phyloP scores from a whole-genome alignment of 352 stramenopile species.

The Pythium grandisporangium region DNA sequence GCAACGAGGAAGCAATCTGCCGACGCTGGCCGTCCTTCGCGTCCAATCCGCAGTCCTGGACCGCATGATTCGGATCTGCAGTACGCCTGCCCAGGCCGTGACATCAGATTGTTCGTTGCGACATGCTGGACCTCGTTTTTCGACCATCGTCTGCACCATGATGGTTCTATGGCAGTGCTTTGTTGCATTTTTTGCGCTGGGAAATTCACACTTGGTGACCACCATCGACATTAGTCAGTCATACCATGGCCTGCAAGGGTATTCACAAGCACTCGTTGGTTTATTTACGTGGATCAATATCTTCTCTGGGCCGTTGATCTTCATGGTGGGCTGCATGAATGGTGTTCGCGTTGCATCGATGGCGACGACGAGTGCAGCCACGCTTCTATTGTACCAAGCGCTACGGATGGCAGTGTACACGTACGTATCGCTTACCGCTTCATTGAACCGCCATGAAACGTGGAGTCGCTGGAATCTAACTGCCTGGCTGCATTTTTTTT shows the following conservation, averaged over 20 bases:
- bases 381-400: constrained; percentile 34
- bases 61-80: not conserved
- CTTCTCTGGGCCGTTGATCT: constrained; percentile 65
- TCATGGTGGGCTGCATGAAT: constrained; percentile 23
- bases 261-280: constrained; percentile 79
- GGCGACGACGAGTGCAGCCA: too few species aligned
- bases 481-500: constrained; percentile 1
- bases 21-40: constrained; percentile 43
- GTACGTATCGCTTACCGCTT: constrained; percentile 4
- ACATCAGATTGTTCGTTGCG: not conserved
- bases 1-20: constrained; percentile 50
- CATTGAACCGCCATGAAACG: too few species aligned
- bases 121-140: too few species aligned
- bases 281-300: constrained; percentile 65
- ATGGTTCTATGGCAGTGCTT: constrained; percentile 28
- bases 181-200: constrained; percentile 73
- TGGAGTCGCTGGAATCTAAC: not conserved
- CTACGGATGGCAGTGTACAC: constrained; percentile 58
- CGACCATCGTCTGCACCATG: constrained; percentile 1
- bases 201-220: constrained; percentile 85
- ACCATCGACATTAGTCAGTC: constrained; percentile 87
- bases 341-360: not conserved
- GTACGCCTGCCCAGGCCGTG: not conserved
- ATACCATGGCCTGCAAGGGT: constrained; percentile 68
- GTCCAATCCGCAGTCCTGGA: constrained; percentile 23